phyloP scores from a whole-genome alignment of 495 filamentous ascomycete species.

The Penicillium crystallinum region DNA sequence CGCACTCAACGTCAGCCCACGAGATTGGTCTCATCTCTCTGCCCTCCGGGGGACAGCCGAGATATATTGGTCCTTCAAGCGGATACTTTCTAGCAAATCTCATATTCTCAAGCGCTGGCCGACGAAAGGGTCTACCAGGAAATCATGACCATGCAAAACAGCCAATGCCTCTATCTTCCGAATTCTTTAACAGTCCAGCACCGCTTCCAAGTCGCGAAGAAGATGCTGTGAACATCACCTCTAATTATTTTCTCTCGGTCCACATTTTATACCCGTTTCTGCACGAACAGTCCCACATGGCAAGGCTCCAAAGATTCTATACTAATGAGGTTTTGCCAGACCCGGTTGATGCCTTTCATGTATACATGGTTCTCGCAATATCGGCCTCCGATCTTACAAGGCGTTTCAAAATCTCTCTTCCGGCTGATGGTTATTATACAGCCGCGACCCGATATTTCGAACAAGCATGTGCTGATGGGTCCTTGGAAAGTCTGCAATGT shows the following conservation, averaged over 20 bases:
- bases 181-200: constrained; percentile 34
- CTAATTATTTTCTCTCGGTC: constrained; percentile 37
- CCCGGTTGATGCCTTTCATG: constrained; percentile 31
- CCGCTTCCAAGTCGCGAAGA: constrained; percentile 31
- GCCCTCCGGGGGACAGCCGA: constrained; percentile 28
- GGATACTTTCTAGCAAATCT: constrained; percentile 41
- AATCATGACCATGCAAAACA: neutral
- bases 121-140: constrained; percentile 13
- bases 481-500: constrained; percentile 37
- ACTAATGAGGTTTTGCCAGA: constrained; percentile 3
- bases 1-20: constrained; percentile 29
- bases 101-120: constrained; percentile 34
- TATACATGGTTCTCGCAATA: constrained; percentile 45
- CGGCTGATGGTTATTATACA: constrained; percentile 42
- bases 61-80: constrained; percentile 39
- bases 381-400: constrained; percentile 38
- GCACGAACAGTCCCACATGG: constrained; percentile 36
- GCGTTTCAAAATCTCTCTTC: constrained; percentile 34
- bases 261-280: constrained; percentile 42
- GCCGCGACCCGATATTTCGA: constrained; percentile 38
- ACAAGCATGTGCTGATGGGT: constrained; percentile 32
- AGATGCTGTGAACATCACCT: constrained; percentile 32
- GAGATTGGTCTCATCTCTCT: constrained; percentile 38
- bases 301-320: constrained; percentile 30
- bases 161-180: constrained; percentile 20